phyloP scores from a whole-genome alignment of 768 basidiomycete genomes.

The Fomitopsis pulvina region DNA sequence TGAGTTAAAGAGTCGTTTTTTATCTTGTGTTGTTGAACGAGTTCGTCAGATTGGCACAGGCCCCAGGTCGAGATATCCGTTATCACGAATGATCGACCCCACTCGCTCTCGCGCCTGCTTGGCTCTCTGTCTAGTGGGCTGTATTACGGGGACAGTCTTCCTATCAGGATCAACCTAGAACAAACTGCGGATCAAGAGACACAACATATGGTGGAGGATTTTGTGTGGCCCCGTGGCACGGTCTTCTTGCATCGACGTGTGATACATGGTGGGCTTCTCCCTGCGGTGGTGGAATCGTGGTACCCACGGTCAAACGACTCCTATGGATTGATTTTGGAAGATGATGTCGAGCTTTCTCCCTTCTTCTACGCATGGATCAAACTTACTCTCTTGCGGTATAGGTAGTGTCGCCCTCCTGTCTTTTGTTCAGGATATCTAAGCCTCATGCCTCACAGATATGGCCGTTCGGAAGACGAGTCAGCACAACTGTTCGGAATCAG shows the following conservation, averaged over 20 bases:
- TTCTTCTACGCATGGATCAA: conserved; percentile 84
- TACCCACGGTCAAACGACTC: conserved; percentile 68
- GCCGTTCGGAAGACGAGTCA: conserved; percentile 31
- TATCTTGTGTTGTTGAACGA: conserved; percentile 9
- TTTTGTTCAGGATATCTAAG: neutral
- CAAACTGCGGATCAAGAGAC: conserved; percentile 66
- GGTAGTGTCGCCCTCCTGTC: conserved; percentile 24
- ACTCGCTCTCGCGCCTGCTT: conserved; percentile 63
- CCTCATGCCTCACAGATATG: conserved; percentile 45
- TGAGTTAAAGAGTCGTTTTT: conserved; percentile 22
- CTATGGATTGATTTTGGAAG: conserved; percentile 78
- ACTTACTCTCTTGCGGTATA: conserved; percentile 70
- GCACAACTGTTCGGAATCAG: conserved; percentile 69
- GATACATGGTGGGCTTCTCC: conserved; percentile 71
- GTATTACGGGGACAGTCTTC: conserved; percentile 65
- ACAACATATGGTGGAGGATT: conserved; percentile 38
- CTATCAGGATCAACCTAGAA: conserved; percentile 68
- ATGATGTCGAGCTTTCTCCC: conserved; percentile 82
- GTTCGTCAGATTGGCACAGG: conserved; percentile 59
- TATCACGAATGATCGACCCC: conserved; percentile 72
- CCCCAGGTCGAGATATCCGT: conserved; percentile 66
- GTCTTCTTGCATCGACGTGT: conserved; percentile 64
- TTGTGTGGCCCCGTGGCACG: conserved; percentile 56
- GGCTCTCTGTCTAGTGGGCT: conserved; percentile 48
- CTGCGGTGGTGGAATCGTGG: conserved; percentile 87